Evolutionary conservation across 2,329 filamentous ascomycete genomes (phyloP).

Genomic region (Diaporthe ampelina): DNA sequence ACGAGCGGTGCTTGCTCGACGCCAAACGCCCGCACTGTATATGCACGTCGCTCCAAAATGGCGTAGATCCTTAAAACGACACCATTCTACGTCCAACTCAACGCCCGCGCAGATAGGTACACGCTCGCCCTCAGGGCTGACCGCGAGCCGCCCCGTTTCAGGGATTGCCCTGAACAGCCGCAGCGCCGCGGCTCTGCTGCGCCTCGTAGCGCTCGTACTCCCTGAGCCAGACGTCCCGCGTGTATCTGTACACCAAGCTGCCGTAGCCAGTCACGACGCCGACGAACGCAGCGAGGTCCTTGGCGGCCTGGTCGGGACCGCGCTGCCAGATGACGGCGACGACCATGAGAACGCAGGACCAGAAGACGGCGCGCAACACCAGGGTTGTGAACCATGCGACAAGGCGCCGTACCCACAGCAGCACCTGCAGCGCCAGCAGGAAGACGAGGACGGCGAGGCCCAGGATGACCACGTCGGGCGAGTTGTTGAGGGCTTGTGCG

Average conservation of each 20-base stretch:
- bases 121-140: background rate
- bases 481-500: slow-evolving; percentile 53
- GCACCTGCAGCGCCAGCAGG: slow-evolving; percentile 73
- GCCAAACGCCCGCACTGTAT: slow-evolving; percentile 3
- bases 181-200: slow-evolving; percentile 52
- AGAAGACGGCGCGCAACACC: slow-evolving; percentile 73
- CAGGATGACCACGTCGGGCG: slow-evolving; percentile 59
- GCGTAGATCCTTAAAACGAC: background rate
- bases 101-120: background rate
- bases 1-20: background rate
- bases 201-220: slow-evolving; percentile 72
- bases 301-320: slow-evolving; percentile 73
- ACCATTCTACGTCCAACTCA: background rate
- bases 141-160: background rate
- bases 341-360: slow-evolving; percentile 68
- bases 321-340: slow-evolving; percentile 73
- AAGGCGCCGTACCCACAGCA: slow-evolving; percentile 78
- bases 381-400: slow-evolving; percentile 84
- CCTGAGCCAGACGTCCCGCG: slow-evolving; percentile 66
- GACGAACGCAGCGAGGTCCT: slow-evolving; percentile 66
- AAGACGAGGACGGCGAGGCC: slow-evolving; percentile 68
- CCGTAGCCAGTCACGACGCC: slow-evolving; percentile 61
- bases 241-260: slow-evolving; percentile 52
- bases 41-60: background rate
- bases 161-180: background rate